Percentiles rank a stretch among this genome's conserved stretches.
phyloP scores from a whole-genome alignment of 2,329 filamentous ascomycete species.

The Fonsecaea pedrosoi region DNA sequence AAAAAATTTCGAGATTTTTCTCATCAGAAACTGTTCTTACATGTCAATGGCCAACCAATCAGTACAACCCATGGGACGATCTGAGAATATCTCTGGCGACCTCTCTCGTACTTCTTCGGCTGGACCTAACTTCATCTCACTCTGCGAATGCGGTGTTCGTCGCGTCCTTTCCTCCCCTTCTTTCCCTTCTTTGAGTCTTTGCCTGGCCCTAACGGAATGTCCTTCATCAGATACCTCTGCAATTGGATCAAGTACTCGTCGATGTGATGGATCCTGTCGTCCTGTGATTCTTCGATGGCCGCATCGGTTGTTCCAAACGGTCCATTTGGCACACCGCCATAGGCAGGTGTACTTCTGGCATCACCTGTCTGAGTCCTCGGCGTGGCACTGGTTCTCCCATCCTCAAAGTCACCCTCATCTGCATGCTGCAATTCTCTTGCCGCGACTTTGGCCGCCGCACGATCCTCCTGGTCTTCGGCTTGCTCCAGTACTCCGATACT shows the following conservation, averaged over 20 bases:
- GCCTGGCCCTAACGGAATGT: slow-evolving; percentile 57
- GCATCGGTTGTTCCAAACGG: slow-evolving; percentile 40
- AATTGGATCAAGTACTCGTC: slow-evolving; percentile 77
- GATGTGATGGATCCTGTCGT: slow-evolving; percentile 62
- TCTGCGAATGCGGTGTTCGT: slow-evolving; percentile 53
- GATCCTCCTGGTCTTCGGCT: slow-evolving; percentile 91
- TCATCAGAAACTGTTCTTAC: neutral
- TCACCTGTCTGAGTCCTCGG: slow-evolving; percentile 41
- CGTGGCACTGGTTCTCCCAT: slow-evolving; percentile 56
- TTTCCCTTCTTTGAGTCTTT: slow-evolving; percentile 52
- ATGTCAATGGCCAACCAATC: neutral
- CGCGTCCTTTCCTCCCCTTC: slow-evolving; percentile 56
- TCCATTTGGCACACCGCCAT: slow-evolving; percentile 20
- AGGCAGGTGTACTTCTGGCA: slow-evolving; percentile 28
- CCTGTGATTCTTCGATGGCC: slow-evolving; percentile 48
- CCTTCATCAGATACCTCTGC: slow-evolving; percentile 66
- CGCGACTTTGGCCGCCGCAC: slow-evolving; percentile 82
- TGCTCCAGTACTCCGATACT: slow-evolving; percentile 76
- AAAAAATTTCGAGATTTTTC: neutral
- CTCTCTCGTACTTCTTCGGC: neutral
- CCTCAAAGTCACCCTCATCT: slow-evolving; percentile 83
- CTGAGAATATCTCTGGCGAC: neutral
- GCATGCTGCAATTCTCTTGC: slow-evolving; percentile 85
- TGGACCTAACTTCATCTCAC: slow-evolving; percentile 29
- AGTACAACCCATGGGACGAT: neutral